Conservation (phyloP, 2,329 filamentous ascomycete species). For the Phaeoacremonium minimum region DNA sequence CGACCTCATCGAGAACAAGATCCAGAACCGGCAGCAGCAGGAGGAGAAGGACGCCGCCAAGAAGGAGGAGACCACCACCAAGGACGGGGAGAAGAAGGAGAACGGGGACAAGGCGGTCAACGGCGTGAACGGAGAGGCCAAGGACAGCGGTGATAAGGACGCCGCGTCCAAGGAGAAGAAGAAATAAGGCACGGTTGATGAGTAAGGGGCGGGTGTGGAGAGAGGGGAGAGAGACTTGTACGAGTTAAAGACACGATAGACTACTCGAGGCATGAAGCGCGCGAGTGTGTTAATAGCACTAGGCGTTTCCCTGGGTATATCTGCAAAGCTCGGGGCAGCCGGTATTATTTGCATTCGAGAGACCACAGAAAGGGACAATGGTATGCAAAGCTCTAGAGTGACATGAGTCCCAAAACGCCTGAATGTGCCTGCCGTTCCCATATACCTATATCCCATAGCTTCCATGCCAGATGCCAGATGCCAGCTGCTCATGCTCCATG, state of each 20-base stretch:
- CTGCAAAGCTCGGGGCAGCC: conserved; percentile 3
- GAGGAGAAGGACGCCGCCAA: conserved; percentile 88
- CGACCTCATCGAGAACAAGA: conserved; percentile 99
- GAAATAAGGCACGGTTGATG: conserved; percentile 25
- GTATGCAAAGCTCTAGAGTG: no score
- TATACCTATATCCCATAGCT: no score
- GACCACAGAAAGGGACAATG: no score
- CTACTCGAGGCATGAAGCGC: conserved; percentile 6
- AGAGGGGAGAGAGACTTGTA: conserved; percentile 11
- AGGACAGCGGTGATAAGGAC: conserved; percentile 39
- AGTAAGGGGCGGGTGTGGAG: conserved; percentile 9
- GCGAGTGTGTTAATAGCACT: conserved; percentile 18
- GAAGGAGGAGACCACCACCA: conserved; percentile 63
- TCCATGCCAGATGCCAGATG: not conserved
- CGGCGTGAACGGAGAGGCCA: conserved; percentile 36
- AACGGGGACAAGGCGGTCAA: conserved; percentile 30
- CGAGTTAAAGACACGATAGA: conserved; percentile 16
- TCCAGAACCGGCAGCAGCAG: conserved; percentile 95
- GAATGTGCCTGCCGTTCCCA: no score
- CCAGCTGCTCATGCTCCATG: conserved; percentile 1
- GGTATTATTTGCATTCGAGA: conserved; percentile 1
- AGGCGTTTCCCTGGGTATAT: conserved; percentile 2
- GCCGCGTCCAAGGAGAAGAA: conserved; percentile 42
- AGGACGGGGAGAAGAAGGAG: conserved; percentile 55
- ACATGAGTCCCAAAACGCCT: no score